Evolutionary conservation across 306 rosid species (phyloP).

Genomic region (Malus asiatica): DNA sequence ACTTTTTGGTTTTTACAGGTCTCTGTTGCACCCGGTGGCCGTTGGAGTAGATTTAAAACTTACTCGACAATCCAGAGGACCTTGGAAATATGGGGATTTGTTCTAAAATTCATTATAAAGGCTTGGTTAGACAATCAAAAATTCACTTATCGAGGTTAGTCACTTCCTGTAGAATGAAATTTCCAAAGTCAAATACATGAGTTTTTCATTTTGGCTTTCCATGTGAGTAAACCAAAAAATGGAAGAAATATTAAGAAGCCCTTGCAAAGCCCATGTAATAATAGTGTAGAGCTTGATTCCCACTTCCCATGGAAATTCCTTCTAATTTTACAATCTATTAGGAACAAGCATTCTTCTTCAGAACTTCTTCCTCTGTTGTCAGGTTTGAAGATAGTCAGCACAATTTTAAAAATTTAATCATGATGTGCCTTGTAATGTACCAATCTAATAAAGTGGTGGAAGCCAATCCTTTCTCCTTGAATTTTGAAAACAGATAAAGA

Average conservation of each 20-base stretch:
- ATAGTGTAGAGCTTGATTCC: background rate
- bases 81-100: slow-evolving; percentile 98
- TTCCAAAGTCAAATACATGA: background rate
- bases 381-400: background rate
- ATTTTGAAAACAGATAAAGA: no score
- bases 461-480: no score
- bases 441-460: no score
- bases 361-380: background rate
- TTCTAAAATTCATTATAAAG: slow-evolving; percentile 62
- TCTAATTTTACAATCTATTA: background rate
- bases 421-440: background rate
- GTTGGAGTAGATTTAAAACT: slow-evolving; percentile 94
- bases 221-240: background rate
- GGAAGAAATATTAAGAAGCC: background rate
- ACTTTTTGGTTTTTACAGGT: slow-evolving; percentile 49
- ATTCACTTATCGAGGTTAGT: slow-evolving; percentile 71
- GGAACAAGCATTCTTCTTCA: background rate
- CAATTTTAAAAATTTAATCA: background rate
- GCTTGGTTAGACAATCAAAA: slow-evolving; percentile 79
- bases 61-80: slow-evolving; percentile 96
- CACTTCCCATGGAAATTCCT: background rate
- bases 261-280: background rate
- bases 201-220: background rate
- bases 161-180: background rate
- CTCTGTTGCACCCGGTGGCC: slow-evolving; percentile 91